Base-by-base conservation (phyloP, 805 yeast species). In the Saturnispora gosingensis region DNA sequence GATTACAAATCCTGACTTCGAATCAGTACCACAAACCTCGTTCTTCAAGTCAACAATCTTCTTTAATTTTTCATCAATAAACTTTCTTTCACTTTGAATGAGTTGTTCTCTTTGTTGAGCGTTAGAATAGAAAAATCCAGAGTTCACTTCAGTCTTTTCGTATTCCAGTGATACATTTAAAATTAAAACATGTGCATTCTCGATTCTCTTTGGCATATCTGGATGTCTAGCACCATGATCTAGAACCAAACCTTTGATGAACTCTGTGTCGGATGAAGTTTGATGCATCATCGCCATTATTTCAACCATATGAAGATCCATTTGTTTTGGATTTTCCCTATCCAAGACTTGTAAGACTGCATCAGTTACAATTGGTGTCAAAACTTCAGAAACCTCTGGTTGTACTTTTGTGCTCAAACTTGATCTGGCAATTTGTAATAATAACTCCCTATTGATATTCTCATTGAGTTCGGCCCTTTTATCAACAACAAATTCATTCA, bases 221-320 rank as follows among this genome's bases (percentile, higher is more conserved):
- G 99, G 99, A 74, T 93, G 99, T 67, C 99, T 81, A 16, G 97
- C 97, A 59, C 99, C 99, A 67, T 93, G 99, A 67, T 93, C 99
- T 58, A 93, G 76, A 36, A 93, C 99, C 59, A 93, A 77, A 45
- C 99, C 99, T 60, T 78, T 82, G 57, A 93, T 75, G 54, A 93
- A 80, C 61, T 77, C 75, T 18, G 98, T 90, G 51, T 90, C 93
- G 55, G 82, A 79, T 34, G 93, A 88, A 38, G 84, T 77, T 59
- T 88, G 86, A 64, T 86, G 91, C 77, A 93, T 97, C 98, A 93
- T 95, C 59, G 93, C 83, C 95, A 93, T 93, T 64, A 93, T 86
- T 72, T 93, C 99, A 60, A 93, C 83, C 99, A 93, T 93, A 68
- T 93, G 97, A 59, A 93, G 74, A 67, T 93, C 99, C 52, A 91